Evolutionary conservation across 495 filamentous ascomycete species (phyloP).

Genomic region (Pyronema omphalodes): DNA sequence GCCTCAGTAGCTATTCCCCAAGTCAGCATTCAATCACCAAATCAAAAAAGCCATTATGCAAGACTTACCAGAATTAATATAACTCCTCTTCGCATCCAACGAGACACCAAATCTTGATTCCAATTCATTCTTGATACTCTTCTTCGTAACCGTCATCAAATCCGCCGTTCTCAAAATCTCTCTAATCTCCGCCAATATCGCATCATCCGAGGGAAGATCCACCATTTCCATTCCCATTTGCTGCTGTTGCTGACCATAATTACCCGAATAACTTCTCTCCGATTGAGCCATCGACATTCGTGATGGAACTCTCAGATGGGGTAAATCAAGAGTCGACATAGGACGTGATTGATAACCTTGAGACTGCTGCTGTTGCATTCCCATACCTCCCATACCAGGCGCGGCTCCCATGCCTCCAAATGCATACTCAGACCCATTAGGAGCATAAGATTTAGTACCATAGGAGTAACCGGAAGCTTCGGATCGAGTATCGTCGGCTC

Average conservation of each 20-base stretch:
- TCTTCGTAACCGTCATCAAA: conserved; percentile 96
- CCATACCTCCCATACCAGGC: conserved; percentile 21
- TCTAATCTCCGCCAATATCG: conserved; percentile 78
- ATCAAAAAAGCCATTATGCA: too few species aligned
- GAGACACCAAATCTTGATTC: conserved; percentile 71
- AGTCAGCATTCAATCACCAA: conserved; percentile 27
- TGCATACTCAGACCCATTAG: conserved; percentile 45
- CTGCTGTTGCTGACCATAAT: conserved; percentile 25
- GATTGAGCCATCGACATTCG: conserved; percentile 68
- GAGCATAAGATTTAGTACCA: conserved; percentile 60
- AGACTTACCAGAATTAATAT: conserved; percentile 81
- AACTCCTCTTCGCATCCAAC: conserved; percentile 64
- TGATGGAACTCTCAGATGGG: conserved; percentile 12
- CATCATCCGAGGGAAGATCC: conserved; percentile 67
- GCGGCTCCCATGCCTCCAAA: conserved; percentile 27
- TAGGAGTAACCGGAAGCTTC: conserved; percentile 84
- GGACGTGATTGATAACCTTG: conserved; percentile 33
- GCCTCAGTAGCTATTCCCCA: conserved; percentile 47
- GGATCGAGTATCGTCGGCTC: conserved; percentile 55
- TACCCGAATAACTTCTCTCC: conserved; percentile 34
- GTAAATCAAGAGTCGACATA: conserved; percentile 53
- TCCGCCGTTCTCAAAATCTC: conserved; percentile 82
- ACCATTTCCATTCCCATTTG: conserved; percentile 55
- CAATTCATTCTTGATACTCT: conserved; percentile 84
- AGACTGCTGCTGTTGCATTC: conserved; percentile 23